Evolutionary conservation across 2,329 filamentous ascomycete genomes (phyloP), one percentile per base, ranked within the genome.

Genomic region (Penicillium brevicompactum): DNA sequence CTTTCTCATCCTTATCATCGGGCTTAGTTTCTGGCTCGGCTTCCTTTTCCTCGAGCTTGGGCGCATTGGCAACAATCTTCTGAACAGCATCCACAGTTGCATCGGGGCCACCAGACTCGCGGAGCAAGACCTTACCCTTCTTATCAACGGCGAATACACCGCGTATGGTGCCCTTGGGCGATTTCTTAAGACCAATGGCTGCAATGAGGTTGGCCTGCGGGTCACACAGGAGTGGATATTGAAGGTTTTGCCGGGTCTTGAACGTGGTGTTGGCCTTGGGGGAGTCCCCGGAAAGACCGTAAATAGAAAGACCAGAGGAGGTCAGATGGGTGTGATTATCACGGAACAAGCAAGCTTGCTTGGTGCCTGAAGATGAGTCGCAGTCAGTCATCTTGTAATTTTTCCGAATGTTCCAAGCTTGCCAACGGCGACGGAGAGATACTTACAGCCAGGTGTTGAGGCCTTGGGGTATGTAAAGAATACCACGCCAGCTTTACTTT

Each of bases 391-490:
- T 41, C n/a, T 41, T 9, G 31, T 11, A 14, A 14, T 34, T 34
- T 14, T 34, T 3, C 31, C 7, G 18, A 10, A 9, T 34, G 7
- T 24, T 13, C 34, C 24, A 22, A 34, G n/a, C 9, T 31, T n/a
- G 21, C 11, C 18, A 24, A 27, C 24, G 24, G 24, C 24, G 7
- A 42, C 24, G 11, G 6, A 18, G 2, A 34, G 27, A 8, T 11
- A 74, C 91, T 84, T 86, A 96, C 93, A 97, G 60, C 93, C 93
- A 37, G 91, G 91, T 21, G 94, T 99, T 27, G 89, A 94, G 11
- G 94, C 94, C 78, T 90, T 95, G 56, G 94, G 94, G 71, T 97
- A 97, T 31, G 92, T 97, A 75, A 99, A 97, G 30, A 97, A 79
- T 32, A 96, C 91, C 42, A 97, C 89, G 24, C 93, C 94, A 34